These are phyloP conservation scores for Agroathelia rolfsii DNA, from an alignment of 1,284 basidiomycete species.

Conservation along the genomic window DNA sequence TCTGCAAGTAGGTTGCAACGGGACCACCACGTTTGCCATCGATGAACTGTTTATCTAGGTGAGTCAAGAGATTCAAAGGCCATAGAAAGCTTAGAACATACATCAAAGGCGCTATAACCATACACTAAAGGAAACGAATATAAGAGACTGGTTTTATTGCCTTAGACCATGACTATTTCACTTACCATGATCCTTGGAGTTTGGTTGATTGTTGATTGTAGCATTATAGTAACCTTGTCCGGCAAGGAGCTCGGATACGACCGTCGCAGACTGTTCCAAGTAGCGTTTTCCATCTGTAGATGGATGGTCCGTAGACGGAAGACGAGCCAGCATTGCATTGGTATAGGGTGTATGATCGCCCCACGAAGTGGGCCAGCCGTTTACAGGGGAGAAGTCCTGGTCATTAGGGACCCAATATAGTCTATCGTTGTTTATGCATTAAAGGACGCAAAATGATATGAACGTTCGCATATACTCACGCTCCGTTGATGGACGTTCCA, in stretches of 20 bases:
- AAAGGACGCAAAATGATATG: slow-evolving; percentile 4
- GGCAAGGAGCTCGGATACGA: slow-evolving; percentile 34
- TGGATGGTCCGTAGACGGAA: slow-evolving; percentile 49
- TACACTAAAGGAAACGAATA: too few relatives aligned
- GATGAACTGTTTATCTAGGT: too few relatives aligned
- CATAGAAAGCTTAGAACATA: too few relatives aligned
- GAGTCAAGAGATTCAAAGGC: too few relatives aligned
- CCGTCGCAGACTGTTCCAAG: slow-evolving; percentile 37
- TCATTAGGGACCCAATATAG: slow-evolving; percentile 49
- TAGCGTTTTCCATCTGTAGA: slow-evolving; percentile 55
- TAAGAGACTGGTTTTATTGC: too few relatives aligned
- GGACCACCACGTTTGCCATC: slow-evolving; percentile 30
- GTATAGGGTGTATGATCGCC: slow-evolving; percentile 40
- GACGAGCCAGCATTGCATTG: slow-evolving; percentile 34
- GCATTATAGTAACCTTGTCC: slow-evolving; percentile 38
- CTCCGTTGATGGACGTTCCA: slow-evolving; percentile 54
- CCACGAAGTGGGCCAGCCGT: slow-evolving; percentile 51
- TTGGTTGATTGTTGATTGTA: slow-evolving; percentile 45
- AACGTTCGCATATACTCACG: slow-evolving; percentile 31
- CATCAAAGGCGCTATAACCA: slow-evolving; percentile 47
- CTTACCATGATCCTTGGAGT: slow-evolving; percentile 51
- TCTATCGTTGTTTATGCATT: slow-evolving; percentile 18
- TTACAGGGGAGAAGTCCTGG: slow-evolving; percentile 38
- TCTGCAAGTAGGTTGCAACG: slow-evolving; percentile 31
- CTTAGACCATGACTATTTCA: too few relatives aligned